phyloP scores from a whole-genome alignment of 306 rosid species.

The Begonia peltatifolia region DNA sequence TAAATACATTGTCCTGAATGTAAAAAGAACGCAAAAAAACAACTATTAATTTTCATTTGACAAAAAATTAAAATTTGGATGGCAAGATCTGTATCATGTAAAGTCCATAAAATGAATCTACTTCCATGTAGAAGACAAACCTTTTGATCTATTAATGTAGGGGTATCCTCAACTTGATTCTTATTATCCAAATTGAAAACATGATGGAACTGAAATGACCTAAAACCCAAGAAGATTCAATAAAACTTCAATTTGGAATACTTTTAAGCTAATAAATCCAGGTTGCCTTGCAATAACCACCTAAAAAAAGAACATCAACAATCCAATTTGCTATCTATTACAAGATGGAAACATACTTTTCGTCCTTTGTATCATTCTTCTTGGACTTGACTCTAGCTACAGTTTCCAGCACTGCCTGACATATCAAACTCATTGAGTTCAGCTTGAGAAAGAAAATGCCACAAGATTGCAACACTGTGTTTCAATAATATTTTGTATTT shows the following conservation, averaged over 20 bases:
- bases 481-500: too few relatives aligned
- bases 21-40: too few relatives aligned
- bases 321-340: background rate
- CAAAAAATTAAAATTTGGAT: slow-evolving; percentile 11
- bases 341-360: slow-evolving; percentile 58
- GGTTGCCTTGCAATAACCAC: background rate
- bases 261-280: too few relatives aligned
- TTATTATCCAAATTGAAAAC: slow-evolving; percentile 84
- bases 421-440: slow-evolving; percentile 12
- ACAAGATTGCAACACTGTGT: background rate
- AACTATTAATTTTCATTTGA: background rate
- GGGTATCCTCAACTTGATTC: slow-evolving; percentile 82
- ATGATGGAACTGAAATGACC: slow-evolving; percentile 86
- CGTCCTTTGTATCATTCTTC: slow-evolving; percentile 90
- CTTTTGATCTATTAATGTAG: slow-evolving; percentile 85
- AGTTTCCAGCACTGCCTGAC: slow-evolving; percentile 91
- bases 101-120: slow-evolving; percentile 1
- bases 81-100: background rate
- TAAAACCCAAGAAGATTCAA: slow-evolving; percentile 23
- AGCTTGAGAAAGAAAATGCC: slow-evolving; percentile 3
- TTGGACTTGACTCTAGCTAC: slow-evolving; percentile 88
- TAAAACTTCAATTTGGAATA: slow-evolving; percentile 9
- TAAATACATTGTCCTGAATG: slow-evolving; percentile 80
- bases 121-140: slow-evolving; percentile 20
- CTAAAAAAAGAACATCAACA: slow-evolving; percentile 9